phyloP scores from a whole-genome alignment of 345 rosid species.

The Lepidium didymum region DNA sequence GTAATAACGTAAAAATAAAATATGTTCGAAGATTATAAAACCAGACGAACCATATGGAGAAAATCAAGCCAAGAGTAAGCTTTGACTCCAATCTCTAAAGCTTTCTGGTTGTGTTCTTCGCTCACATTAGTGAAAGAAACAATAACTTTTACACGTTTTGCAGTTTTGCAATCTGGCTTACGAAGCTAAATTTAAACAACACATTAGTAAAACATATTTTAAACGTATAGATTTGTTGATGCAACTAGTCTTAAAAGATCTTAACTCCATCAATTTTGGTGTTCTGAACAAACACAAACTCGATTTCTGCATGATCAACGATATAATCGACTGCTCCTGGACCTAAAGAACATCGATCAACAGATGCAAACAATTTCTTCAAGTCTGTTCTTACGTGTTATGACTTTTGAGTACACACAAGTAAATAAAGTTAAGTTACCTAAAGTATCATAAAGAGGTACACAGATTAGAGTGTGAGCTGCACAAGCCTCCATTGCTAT shows the following conservation, averaged over 20 bases:
- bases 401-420: too few species aligned
- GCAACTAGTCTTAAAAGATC: not conserved
- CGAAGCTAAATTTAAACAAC: constrained; percentile 41
- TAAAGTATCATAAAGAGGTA: constrained; percentile 89
- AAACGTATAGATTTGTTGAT: not conserved
- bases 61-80: constrained; percentile 76
- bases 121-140: constrained; percentile 63
- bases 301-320: constrained; percentile 74
- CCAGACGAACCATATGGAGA: constrained; percentile 48
- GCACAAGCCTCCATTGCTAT: constrained; percentile 91
- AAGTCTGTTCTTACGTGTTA: not conserved
- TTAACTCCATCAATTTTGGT: constrained; percentile 59
- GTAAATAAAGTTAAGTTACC: constrained; percentile 34
- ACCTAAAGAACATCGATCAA: constrained; percentile 58
- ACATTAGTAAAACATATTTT: not conserved
- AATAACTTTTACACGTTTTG: constrained; percentile 59
- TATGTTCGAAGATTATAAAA: not conserved
- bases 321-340: constrained; percentile 77
- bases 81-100: constrained; percentile 37
- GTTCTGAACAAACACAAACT: constrained; percentile 70
- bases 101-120: constrained; percentile 45
- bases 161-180: constrained; percentile 42
- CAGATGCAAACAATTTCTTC: not conserved
- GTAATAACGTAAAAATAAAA: not conserved
- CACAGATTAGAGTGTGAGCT: constrained; percentile 74